phyloP scores from a whole-genome alignment of 768 basidiomycete species.

The Gymnopilus dilepis region DNA sequence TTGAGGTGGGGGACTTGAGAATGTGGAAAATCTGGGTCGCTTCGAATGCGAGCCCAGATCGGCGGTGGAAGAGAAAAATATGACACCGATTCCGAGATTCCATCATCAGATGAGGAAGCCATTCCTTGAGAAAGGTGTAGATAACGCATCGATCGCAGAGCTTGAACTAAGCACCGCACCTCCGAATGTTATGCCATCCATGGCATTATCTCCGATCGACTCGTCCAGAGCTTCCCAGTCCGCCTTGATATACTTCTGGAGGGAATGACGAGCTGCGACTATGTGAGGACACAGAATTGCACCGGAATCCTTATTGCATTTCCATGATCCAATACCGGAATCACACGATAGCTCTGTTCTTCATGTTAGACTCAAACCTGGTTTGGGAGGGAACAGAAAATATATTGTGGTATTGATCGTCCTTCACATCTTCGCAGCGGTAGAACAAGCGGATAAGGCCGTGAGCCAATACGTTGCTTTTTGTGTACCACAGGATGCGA shows the following conservation, averaged over 20 bases:
- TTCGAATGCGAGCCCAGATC: slow-evolving; percentile 14
- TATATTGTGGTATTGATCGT: background rate
- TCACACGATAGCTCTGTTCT: slow-evolving; percentile 20
- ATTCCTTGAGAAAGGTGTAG: background rate
- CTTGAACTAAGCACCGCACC: background rate
- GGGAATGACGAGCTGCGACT: slow-evolving; percentile 5
- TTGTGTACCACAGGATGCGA: too few species aligned
- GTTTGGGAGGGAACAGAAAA: slow-evolving; percentile 17
- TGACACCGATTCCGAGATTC: slow-evolving; percentile 12
- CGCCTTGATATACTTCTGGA: slow-evolving; percentile 4
- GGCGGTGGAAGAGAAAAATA: slow-evolving; percentile 17
- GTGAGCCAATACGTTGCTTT: too few species aligned
- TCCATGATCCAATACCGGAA: slow-evolving; percentile 15
- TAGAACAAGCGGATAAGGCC: too few species aligned
- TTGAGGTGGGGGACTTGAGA: background rate
- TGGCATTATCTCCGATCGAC: background rate
- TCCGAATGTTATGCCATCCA: background rate
- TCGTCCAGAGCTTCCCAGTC: slow-evolving; percentile 8
- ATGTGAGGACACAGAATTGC: slow-evolving; percentile 16
- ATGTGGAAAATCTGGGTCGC: slow-evolving; percentile 7
- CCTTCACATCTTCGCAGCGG: background rate
- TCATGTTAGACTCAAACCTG: slow-evolving; percentile 11
- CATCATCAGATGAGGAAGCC: background rate
- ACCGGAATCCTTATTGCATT: slow-evolving; percentile 15
- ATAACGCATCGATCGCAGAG: background rate